Evolutionary conservation across 1,284 basidiomycete genomes (phyloP).

Genomic region (Rhodotorula sp.): DNA sequence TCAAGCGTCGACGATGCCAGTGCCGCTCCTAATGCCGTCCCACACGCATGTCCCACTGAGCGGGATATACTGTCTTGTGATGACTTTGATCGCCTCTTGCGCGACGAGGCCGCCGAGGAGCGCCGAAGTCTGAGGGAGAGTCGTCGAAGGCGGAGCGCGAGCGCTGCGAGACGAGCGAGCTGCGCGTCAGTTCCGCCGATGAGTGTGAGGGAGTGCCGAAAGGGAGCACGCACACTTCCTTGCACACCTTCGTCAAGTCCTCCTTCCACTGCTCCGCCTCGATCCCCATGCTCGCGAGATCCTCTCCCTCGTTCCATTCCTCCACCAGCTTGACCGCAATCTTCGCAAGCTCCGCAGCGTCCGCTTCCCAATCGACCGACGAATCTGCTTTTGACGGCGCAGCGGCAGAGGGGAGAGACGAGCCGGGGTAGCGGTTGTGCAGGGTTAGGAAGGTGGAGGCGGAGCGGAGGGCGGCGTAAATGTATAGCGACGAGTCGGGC

Average conservation of each 20-base stretch:
- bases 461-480: slow-evolving; percentile 52
- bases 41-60: slow-evolving; percentile 75
- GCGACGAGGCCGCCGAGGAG: slow-evolving; percentile 90
- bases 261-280: slow-evolving; percentile 56
- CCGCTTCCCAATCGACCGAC: background rate
- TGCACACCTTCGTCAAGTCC: slow-evolving; percentile 62
- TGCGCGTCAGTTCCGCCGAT: background rate
- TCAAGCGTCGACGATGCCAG: slow-evolving; percentile 21
- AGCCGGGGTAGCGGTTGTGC: slow-evolving; percentile 53
- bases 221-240: slow-evolving; percentile 67
- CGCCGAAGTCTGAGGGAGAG: slow-evolving; percentile 83
- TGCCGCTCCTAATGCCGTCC: slow-evolving; percentile 64
- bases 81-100: slow-evolving; percentile 97
- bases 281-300: background rate
- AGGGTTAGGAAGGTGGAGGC: slow-evolving; percentile 50
- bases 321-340: background rate
- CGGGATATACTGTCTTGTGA: slow-evolving; percentile 93
- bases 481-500: slow-evolving; percentile 25
- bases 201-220: background rate
- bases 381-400: slow-evolving; percentile 18
- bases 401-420: too few species aligned
- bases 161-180: background rate
- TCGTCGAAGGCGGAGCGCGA: slow-evolving; percentile 53
- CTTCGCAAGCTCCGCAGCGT: background rate
- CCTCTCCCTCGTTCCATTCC: slow-evolving; percentile 58